A percentile compares a stretch with the other conserved stretches of the same genome.
Conservation (phyloP, 352 stramenopile species). For the Pythium myriotylum region DNA sequence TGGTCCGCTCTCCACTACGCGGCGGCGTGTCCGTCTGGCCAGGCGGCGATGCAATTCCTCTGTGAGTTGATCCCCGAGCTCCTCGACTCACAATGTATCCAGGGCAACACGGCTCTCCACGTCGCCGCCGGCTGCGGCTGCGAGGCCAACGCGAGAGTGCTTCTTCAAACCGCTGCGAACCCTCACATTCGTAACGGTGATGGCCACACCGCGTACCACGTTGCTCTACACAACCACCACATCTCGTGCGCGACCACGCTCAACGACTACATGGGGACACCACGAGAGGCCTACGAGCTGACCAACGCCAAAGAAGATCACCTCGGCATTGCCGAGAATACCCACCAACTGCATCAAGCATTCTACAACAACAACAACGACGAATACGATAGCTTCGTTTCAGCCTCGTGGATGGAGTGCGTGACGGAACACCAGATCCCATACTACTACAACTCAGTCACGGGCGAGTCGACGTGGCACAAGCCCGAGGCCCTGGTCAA, state of each 20-base stretch:
- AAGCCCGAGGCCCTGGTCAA: conserved; percentile 9
- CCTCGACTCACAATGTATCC: conserved; percentile 46
- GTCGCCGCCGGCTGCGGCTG: conserved; percentile 60
- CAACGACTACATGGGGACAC: conserved; percentile 56
- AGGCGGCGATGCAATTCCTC: conserved; percentile 53
- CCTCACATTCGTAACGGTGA: conserved; percentile 44
- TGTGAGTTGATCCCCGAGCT: conserved; percentile 52
- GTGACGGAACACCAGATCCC: conserved; percentile 52
- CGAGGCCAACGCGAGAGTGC: conserved; percentile 46
- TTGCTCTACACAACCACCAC: conserved; percentile 60
- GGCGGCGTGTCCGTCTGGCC: conserved; percentile 40
- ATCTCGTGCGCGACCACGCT: conserved; percentile 55
- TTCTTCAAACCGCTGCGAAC: conserved; percentile 64
- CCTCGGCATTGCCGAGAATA: conserved; percentile 3
- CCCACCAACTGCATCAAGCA: background rate
- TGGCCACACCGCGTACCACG: conserved; percentile 49
- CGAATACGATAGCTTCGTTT: background rate
- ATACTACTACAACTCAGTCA: conserved; percentile 73
- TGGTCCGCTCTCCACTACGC: conserved; percentile 73
- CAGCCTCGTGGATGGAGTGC: conserved; percentile 42
- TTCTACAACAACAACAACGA: background rate
- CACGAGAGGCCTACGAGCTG: conserved; percentile 29
- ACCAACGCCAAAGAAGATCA: conserved; percentile 3
- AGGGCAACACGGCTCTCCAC: conserved; percentile 70
- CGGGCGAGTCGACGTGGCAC: conserved; percentile 62